These are phyloP conservation scores for Tetrapyrgos nigripes DNA, from an alignment of 1,284 basidiomycete genomes.

Conservation along the genomic window DNA sequence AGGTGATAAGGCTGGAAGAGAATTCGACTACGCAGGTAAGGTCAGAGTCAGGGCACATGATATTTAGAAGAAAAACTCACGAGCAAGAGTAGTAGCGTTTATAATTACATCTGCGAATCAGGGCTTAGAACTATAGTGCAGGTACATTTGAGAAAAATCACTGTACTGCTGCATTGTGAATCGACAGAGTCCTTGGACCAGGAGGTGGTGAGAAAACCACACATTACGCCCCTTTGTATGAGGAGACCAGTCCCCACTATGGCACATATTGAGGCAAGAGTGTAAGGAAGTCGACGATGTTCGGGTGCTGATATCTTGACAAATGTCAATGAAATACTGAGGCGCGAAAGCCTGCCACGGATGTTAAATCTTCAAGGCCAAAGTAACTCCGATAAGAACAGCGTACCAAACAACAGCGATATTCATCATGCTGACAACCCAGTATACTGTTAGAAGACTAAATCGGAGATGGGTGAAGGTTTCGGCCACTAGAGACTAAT, in stretches of 20 bases:
- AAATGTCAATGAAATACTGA: slow-evolving; percentile 11
- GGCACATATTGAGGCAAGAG: neutral
- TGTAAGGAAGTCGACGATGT: slow-evolving; percentile 10
- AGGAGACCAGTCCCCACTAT: slow-evolving; percentile 12
- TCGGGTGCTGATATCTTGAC: slow-evolving; percentile 7
- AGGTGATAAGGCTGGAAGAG: neutral
- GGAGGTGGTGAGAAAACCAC: slow-evolving; percentile 5
- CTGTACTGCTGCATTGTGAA: slow-evolving; percentile 14
- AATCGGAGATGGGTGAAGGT: slow-evolving; percentile 1
- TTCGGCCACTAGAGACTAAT: slow-evolving; percentile 1
- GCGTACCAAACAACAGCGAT: slow-evolving; percentile 16
- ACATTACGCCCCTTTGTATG: slow-evolving; percentile 7
- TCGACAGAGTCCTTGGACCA: slow-evolving; percentile 1
- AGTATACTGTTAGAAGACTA: slow-evolving; percentile 10
- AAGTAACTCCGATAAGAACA: neutral
- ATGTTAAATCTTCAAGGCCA: neutral
- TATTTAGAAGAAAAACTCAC: neutral
- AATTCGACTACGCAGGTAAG: neutral
- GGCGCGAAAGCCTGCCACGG: slow-evolving; percentile 10
- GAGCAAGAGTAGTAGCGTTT: slow-evolving; percentile 2
- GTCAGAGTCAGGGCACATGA: neutral
- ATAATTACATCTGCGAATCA: neutral
- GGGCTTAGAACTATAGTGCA: neutral
- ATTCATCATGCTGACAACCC: slow-evolving; percentile 10
- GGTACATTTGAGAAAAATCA: neutral